Base-by-base conservation (phyloP, 2,329 filamentous ascomycete genomes). In the Hypocreales sp. region DNA sequence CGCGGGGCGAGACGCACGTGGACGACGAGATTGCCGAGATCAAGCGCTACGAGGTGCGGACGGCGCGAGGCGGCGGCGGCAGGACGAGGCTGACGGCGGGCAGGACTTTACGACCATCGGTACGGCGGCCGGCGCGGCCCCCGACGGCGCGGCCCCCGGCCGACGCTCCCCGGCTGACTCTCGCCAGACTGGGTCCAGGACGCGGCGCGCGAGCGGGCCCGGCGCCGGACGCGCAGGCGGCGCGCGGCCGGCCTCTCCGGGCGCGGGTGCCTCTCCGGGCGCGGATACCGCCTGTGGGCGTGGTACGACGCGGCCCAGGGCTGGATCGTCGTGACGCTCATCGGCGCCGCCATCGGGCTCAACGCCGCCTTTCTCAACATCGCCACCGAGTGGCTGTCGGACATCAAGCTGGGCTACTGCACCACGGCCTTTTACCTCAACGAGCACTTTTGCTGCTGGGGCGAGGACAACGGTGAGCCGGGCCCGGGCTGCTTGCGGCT, bases 401-500 rank as follows among this genome's bases (percentile, higher is more conserved):
- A 98, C 55, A 76, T 94, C 48, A 98, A 95, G 60, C 62, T 87
- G 45, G 90, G 90, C n/a, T 77, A 94, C 54, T 98, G 90, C 61
- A 79, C 75, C 9, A 94, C 86, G 7, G 87, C 76, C 4, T 98
- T 95, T 52, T 98, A 98, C 48, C 65, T 98, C 31, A 98, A 98
- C 52, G 83, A 95, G 62, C 79, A 72, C 49, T 98, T 98, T 51
- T 98, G 90, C 55, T 98, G 90, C 50, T 98, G 86, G 84, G 90
- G 90, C 20, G 80, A 90, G 30, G 84, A 94, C 42, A 78, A 72
- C 46, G 86, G 75, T 75, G 54, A 24, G 56, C 3, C 18, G 18
- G 16, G 18, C 7, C 10, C 8, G 17, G 14, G 7, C 15, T 6
- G 7, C 5, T 12, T 19, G 20, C 14, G 12, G 24, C 12, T 20